Evolutionary conservation across 2,329 filamentous ascomycete species (phyloP).

Genomic region (Pseudogymnoascus sp.): DNA sequence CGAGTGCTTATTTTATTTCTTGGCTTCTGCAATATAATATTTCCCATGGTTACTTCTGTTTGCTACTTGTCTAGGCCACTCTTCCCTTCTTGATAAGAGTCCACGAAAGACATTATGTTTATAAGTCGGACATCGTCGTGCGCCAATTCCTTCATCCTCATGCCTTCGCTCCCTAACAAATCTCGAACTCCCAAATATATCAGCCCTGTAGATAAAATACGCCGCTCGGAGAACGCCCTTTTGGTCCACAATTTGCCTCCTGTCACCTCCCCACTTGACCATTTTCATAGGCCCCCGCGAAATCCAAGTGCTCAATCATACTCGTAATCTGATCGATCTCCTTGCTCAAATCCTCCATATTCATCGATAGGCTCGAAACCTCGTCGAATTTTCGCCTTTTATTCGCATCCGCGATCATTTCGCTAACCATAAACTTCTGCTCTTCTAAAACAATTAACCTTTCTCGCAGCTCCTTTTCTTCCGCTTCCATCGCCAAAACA

Average conservation of each 20-base stretch:
- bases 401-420: conserved; percentile 63
- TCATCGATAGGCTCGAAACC: conserved; percentile 53
- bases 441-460: conserved; percentile 62
- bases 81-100: neutral
- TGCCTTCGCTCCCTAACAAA: neutral
- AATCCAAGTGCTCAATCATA: conserved; percentile 48
- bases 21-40: conserved; percentile 1
- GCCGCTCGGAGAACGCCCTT: neutral
- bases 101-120: conserved; percentile 2
- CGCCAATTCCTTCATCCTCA: neutral
- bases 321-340: conserved; percentile 58
- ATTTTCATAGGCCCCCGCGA: conserved; percentile 24
- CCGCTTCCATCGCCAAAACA: conserved; percentile 56
- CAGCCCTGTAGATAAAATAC: neutral
- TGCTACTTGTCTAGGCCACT: neutral
- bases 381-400: conserved; percentile 62
- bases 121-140: conserved; percentile 3
- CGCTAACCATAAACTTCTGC: conserved; percentile 62
- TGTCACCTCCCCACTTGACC: conserved; percentile 1
- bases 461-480: conserved; percentile 62
- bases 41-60: neutral
- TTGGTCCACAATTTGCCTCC: neutral
- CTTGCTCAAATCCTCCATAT: conserved; percentile 55
- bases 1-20: conserved; percentile 1
- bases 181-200: conserved; percentile 6